Evolutionary conservation across 2,329 filamentous ascomycete species (phyloP).

Genomic region (Neoarthrinium moseri): DNA sequence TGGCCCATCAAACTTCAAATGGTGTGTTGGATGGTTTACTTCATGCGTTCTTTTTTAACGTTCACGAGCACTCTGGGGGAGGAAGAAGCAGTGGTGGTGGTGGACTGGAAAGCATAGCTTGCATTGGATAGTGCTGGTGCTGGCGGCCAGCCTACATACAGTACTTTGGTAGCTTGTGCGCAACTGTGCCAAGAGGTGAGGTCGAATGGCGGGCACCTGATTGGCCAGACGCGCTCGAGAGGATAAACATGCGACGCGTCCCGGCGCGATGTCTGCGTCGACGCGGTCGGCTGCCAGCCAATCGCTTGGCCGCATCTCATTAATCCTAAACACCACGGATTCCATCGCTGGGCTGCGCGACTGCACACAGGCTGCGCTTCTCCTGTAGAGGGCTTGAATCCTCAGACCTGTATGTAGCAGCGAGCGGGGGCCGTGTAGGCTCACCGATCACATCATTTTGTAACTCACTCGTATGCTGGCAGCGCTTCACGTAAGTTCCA

Average conservation of each 20-base stretch:
- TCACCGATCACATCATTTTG: not conserved
- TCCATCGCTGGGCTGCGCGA: too few species aligned
- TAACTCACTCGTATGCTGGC: too few species aligned
- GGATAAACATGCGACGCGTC: slow-evolving; percentile 20
- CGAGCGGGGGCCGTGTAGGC: not conserved
- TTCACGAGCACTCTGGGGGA: not conserved
- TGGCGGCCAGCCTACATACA: slow-evolving; percentile 10
- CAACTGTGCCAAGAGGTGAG: slow-evolving; percentile 18
- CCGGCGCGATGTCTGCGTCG: slow-evolving; percentile 10
- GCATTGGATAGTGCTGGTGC: not conserved
- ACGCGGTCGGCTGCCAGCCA: slow-evolving; percentile 5
- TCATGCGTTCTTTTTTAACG: not conserved
- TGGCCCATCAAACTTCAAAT: not conserved
- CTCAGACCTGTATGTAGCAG: too few species aligned
- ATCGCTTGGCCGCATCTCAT: slow-evolving; percentile 6
- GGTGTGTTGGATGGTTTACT: not conserved
- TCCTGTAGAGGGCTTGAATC: too few species aligned
- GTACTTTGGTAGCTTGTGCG: too few species aligned
- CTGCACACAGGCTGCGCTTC: too few species aligned
- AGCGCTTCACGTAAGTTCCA: not conserved
- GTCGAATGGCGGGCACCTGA: slow-evolving; percentile 13
- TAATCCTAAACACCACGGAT: slow-evolving; percentile 11
- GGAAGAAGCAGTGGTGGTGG: too few species aligned
- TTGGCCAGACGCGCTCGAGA: slow-evolving; percentile 18
- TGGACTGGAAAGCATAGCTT: too few species aligned